Evolutionary conservation across 2,329 filamentous ascomycete genomes (phyloP).

Genomic region (Paraphaeosphaeria minitans): DNA sequence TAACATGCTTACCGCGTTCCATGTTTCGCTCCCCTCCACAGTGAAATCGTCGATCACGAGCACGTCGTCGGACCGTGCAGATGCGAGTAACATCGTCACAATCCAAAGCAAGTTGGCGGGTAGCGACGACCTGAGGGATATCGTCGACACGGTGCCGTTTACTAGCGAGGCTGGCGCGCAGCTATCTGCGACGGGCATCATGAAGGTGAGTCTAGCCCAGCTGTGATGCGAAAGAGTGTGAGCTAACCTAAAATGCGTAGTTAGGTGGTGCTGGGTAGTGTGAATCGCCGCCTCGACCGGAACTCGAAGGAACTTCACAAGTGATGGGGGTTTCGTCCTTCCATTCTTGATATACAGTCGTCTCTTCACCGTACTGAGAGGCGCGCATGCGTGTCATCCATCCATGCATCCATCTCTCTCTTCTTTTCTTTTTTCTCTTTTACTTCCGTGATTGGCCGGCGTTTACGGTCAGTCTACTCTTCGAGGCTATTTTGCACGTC

Average conservation of each 20-base stretch:
- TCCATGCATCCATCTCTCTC: too few species aligned
- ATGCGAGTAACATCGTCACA: too few species aligned
- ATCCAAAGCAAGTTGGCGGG: slow-evolving; percentile 59
- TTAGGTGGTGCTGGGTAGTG: slow-evolving; percentile 70
- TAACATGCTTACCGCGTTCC: too few species aligned
- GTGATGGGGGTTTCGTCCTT: not conserved
- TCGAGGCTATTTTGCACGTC: too few species aligned
- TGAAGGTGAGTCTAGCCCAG: slow-evolving; percentile 64
- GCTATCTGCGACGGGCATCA: slow-evolving; percentile 71
- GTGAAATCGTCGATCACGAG: too few species aligned
- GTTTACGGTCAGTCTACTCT: too few species aligned
- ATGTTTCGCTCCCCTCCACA: too few species aligned
- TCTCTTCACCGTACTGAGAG: not conserved
- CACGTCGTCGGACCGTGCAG: too few species aligned
- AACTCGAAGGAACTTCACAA: slow-evolving; percentile 43
- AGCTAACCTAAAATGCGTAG: not conserved
- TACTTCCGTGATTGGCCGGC: too few species aligned
- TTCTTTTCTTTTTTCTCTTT: too few species aligned
- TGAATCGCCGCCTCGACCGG: slow-evolving; percentile 69
- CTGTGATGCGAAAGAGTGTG: too few species aligned
- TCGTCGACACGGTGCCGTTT: slow-evolving; percentile 89
- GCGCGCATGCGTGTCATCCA: not conserved
- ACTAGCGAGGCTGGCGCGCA: slow-evolving; percentile 55
- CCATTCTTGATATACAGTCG: not conserved
- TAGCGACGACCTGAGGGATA: slow-evolving; percentile 71